phyloP scores from a whole-genome alignment of 2,329 filamentous ascomycete genomes.

The Sporothrix schenckii region DNA sequence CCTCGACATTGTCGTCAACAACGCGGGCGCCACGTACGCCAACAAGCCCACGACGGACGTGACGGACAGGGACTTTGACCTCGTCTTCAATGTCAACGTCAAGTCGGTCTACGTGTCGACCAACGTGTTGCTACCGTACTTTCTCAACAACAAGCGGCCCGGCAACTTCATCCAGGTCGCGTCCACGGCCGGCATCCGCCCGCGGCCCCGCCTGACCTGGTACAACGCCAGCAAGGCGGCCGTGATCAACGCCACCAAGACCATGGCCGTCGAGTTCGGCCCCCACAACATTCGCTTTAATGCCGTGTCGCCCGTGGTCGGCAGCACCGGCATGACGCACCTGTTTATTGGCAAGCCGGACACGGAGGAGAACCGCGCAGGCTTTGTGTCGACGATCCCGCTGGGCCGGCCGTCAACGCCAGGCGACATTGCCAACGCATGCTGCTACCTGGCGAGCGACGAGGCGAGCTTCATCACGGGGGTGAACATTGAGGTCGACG shows the following conservation, averaged over 20 bases:
- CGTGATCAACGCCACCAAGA: constrained; percentile 60
- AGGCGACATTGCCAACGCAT: constrained; percentile 70
- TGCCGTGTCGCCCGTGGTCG: constrained; percentile 68
- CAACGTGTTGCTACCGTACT: constrained; percentile 62
- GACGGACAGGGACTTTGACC: constrained; percentile 67
- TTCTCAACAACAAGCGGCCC: constrained; percentile 59
- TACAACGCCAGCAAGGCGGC: constrained; percentile 72
- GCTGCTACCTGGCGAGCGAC: constrained; percentile 69
- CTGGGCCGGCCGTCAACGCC: constrained; percentile 60
- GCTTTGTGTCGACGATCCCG: constrained; percentile 58
- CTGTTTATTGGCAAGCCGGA: constrained; percentile 64
- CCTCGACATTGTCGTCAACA: constrained; percentile 64
- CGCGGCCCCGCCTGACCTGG: constrained; percentile 66
- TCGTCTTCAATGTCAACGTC: constrained; percentile 69
- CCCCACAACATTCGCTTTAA: constrained; percentile 73
- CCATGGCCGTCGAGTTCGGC: constrained; percentile 72
- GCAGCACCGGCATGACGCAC: constrained; percentile 60
- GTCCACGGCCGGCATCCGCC: constrained; percentile 63
- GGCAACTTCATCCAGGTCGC: constrained; percentile 68
- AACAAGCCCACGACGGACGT: constrained; percentile 67
- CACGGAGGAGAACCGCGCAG: constrained; percentile 62
- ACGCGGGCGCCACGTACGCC: constrained; percentile 60
- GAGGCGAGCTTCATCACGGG: constrained; percentile 74
- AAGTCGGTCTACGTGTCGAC: constrained; percentile 66
- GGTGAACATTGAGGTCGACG: constrained; percentile 63